phyloP scores from a whole-genome alignment of 768 basidiomycete species.

The Daedalea quercina region DNA sequence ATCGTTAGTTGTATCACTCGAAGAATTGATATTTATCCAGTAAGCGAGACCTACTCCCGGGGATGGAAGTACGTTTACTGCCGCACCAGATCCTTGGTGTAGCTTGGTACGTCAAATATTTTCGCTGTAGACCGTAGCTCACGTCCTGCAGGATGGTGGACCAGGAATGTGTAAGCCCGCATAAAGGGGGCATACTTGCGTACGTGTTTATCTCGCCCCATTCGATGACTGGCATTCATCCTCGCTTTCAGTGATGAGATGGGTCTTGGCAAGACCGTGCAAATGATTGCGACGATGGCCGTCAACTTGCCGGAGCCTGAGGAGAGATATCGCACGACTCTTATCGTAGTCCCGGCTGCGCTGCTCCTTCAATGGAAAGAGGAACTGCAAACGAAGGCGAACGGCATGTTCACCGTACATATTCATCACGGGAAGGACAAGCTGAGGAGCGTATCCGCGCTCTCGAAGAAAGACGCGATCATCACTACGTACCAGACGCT shows the following conservation, averaged over 20 bases:
- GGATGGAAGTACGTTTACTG: slow-evolving; percentile 62
- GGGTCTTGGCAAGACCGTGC: slow-evolving; percentile 71
- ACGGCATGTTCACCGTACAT: slow-evolving; percentile 52
- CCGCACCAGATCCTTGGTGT: slow-evolving; percentile 77
- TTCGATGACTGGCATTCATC: background rate
- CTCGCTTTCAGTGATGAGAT: slow-evolving; percentile 49
- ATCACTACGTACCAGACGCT: slow-evolving; percentile 77
- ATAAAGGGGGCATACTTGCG: slow-evolving; percentile 63
- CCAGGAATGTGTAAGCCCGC: slow-evolving; percentile 40
- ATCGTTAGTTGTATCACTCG: background rate
- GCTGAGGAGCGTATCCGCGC: background rate
- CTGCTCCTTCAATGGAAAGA: slow-evolving; percentile 70
- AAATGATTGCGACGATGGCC: slow-evolving; percentile 77
- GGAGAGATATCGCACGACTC: slow-evolving; percentile 47
- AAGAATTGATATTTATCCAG: slow-evolving; percentile 20
- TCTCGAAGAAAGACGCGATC: slow-evolving; percentile 32
- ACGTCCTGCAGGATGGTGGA: slow-evolving; percentile 50
- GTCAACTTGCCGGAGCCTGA: slow-evolving; percentile 48
- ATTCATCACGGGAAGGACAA: slow-evolving; percentile 58
- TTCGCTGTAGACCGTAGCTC: background rate
- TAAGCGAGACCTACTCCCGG: slow-evolving; percentile 52
- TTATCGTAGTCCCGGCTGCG: slow-evolving; percentile 73
- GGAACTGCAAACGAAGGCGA: slow-evolving; percentile 64
- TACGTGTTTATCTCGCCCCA: slow-evolving; percentile 19
- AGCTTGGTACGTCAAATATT: slow-evolving; percentile 40